These are phyloP conservation scores for Lophiotrema nucula DNA, from an alignment of 495 filamentous ascomycete species.

Conservation along the genomic window DNA sequence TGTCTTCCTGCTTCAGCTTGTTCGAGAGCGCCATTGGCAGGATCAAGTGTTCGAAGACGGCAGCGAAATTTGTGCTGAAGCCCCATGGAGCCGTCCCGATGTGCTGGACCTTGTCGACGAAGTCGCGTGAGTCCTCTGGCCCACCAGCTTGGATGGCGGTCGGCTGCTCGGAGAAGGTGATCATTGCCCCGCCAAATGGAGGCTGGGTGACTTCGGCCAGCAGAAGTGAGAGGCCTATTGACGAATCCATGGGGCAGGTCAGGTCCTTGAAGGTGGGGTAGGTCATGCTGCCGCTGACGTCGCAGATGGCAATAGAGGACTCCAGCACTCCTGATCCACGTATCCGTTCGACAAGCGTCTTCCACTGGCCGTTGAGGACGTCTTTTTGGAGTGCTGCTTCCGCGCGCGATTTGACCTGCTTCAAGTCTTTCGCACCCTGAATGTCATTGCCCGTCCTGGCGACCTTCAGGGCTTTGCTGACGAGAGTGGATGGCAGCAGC, in stretches of 20 bases:
- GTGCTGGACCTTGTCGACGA: slow-evolving; percentile 38
- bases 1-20: slow-evolving; percentile 44
- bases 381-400: slow-evolving; percentile 24
- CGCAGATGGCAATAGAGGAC: slow-evolving; percentile 48
- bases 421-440: slow-evolving; percentile 4
- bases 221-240: slow-evolving; percentile 50
- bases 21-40: slow-evolving; percentile 47
- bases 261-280: slow-evolving; percentile 41
- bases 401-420: slow-evolving; percentile 19
- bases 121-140: slow-evolving; percentile 24
- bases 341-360: slow-evolving; percentile 49
- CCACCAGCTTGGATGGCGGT: slow-evolving; percentile 39
- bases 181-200: slow-evolving; percentile 48
- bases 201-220: slow-evolving; percentile 46
- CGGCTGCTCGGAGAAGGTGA: slow-evolving; percentile 46
- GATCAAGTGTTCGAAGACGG: slow-evolving; percentile 47
- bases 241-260: slow-evolving; percentile 46
- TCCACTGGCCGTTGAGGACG: slow-evolving; percentile 49
- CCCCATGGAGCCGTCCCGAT: slow-evolving; percentile 37
- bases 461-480: slow-evolving; percentile 19
- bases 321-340: slow-evolving; percentile 47
- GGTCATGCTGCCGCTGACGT: slow-evolving; percentile 48
- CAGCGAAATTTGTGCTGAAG: slow-evolving; percentile 47
- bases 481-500: slow-evolving; percentile 45
- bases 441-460: not conserved